Evolutionary conservation across 108 stramenopile species (phyloP).

Genomic region (Nitzschia putrida): DNA sequence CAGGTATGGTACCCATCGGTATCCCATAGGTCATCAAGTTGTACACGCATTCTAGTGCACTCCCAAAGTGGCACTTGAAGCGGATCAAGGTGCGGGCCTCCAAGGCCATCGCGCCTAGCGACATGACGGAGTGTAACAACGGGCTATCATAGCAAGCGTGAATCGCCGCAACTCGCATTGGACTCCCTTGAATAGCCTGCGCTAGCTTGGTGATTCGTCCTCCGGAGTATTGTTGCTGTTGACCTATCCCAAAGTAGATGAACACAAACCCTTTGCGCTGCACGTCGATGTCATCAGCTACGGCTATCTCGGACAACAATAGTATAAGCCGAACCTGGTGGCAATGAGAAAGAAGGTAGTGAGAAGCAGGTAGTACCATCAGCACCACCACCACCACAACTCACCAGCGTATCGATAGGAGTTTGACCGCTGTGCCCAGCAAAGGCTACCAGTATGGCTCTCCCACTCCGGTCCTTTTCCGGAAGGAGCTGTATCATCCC

Average conservation of each 20-base stretch:
- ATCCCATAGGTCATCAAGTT: constrained; percentile 26
- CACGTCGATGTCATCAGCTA: neutral
- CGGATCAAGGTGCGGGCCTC: neutral
- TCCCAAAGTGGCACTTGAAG: constrained; percentile 15
- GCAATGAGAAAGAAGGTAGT: neutral
- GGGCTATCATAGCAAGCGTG: constrained; percentile 12
- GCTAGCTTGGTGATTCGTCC: neutral
- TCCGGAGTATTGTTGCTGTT: neutral
- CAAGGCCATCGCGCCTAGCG: neutral
- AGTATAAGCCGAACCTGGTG: constrained; percentile 4
- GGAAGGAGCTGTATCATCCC: constrained; percentile 1
- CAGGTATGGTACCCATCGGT: neutral
- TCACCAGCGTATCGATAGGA: constrained; percentile 7
- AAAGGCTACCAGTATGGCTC: constrained; percentile 7
- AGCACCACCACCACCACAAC: too few relatives aligned
- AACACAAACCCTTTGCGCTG: constrained; percentile 11
- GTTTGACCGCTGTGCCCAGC: neutral
- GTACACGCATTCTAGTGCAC: neutral
- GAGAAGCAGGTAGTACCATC: too few relatives aligned
- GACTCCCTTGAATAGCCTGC: neutral
- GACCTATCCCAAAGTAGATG: constrained; percentile 6
- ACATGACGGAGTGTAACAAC: neutral
- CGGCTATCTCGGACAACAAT: neutral
- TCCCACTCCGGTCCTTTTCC: constrained; percentile 3
- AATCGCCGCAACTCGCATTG: constrained; percentile 1